Base-by-base conservation (phyloP, 176 grass and related monocot genomes). In the Musa beccarii region DNA sequence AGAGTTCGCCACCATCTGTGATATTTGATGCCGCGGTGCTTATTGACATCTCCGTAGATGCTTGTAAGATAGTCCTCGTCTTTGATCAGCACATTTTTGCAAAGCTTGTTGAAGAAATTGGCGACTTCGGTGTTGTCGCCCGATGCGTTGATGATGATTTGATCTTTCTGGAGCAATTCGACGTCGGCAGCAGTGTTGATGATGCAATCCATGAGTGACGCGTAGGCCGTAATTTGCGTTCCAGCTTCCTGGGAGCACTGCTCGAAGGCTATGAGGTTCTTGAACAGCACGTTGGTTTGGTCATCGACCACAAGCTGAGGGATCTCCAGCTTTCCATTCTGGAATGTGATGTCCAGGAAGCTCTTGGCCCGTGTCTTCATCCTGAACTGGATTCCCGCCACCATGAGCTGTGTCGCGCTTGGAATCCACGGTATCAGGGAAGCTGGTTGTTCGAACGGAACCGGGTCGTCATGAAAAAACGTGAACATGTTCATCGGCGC, bases 241-340 rank as follows among this genome's bases (percentile, higher is more conserved):
- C 77, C 63, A 3, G 7, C 14, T 3, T 77, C 82, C 2, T 56
- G 59, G 56, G 79, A 77, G 19, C 71, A 17, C 54, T 71, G 75
- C 66, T 83, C 81, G 54, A 51, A 83, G 0, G 81, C 81, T 2
- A 83, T 52, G 11, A 83, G 68, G 66, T 83, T 83, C 19, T 70
- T 54, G 16, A 83, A 23, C 11, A 69, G 21, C 43, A 25, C 10
- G 64, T 83, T 54, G 4, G 81, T 72, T 1, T 34, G 64, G 66
- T 83, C 66, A 61, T 83, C 53, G 25, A 71, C 65, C 1, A 21
- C 2, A 19, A 78, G 15, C 51, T 17, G 52, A 0, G 81, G 81
- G 26, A 83, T 77, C 34, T 66, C n/a, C 8, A 84, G 69, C 5
- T 14, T 2, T 11, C 82, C 82, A 13, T 61, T 24, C 3, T 25